These are phyloP conservation scores for Coemansia sp. DNA, from an alignment of 192 early-diverging fungal species.

Conservation along the genomic window DNA sequence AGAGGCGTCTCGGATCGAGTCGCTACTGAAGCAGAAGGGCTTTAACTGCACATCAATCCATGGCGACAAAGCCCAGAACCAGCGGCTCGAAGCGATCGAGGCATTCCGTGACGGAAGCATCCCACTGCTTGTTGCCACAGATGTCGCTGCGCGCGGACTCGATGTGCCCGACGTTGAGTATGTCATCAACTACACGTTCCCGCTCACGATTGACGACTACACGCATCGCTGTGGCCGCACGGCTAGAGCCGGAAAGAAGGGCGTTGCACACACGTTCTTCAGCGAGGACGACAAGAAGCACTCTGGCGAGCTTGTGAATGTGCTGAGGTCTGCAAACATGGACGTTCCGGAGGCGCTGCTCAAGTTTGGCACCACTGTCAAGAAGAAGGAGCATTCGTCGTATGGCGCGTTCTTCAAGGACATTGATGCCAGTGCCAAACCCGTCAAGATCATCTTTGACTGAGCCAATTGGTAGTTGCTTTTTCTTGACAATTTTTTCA, in stretches of 20 bases:
- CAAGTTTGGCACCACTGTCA: conserved; percentile 94
- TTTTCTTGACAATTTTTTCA: too few species aligned
- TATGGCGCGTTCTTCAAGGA: conserved; percentile 97
- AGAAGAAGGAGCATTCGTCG: conserved; percentile 93
- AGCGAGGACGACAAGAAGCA: conserved; percentile 85
- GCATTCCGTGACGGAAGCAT: conserved; percentile 78
- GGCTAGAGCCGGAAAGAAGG: conserved; percentile 89
- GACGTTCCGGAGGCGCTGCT: conserved; percentile 82
- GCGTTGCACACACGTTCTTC: conserved; percentile 92
- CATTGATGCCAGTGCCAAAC: conserved; percentile 76
- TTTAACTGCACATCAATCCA: conserved; percentile 86
- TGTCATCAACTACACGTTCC: conserved; percentile 96
- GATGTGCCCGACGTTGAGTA: conserved; percentile 91
- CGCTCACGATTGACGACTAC: conserved; percentile 94
- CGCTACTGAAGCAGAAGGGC: conserved; percentile 67
- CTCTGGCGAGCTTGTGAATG: conserved; percentile 87
- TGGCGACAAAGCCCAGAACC: conserved; percentile 86
- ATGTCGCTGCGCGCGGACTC: conserved; percentile 88
- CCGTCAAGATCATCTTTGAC: conserved; percentile 90
- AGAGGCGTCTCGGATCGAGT: conserved; percentile 84
- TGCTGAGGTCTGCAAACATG: conserved; percentile 85
- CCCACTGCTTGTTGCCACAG: conserved; percentile 91
- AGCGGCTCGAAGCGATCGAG: conserved; percentile 76
- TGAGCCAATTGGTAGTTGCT: too few species aligned
- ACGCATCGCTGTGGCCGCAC: conserved; percentile 95